These are phyloP conservation scores for Raphidocelis subcapitata DNA, from an alignment of 139 green algal genomes.

Conservation along the genomic window DNA sequence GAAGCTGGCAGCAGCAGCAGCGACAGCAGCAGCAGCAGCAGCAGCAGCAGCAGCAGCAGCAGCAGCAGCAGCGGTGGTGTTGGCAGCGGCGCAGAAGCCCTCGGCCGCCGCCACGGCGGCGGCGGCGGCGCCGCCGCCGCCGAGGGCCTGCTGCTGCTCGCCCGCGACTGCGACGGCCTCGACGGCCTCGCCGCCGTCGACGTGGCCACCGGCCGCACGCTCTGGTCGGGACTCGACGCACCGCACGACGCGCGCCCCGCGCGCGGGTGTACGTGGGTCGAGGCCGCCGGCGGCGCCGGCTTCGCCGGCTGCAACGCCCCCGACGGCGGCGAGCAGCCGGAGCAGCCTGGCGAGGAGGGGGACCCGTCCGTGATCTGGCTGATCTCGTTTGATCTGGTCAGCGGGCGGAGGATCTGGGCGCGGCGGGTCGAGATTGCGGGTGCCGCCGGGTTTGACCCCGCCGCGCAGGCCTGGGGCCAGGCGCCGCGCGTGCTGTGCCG, in stretches of 20 bases:
- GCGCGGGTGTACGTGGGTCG: too few relatives aligned
- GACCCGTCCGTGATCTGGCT: not conserved
- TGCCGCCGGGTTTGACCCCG: not conserved
- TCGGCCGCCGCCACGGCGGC: too few relatives aligned
- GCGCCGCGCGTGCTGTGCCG: not conserved
- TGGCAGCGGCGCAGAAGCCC: too few relatives aligned
- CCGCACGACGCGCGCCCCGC: too few relatives aligned
- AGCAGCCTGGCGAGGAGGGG: too few relatives aligned
- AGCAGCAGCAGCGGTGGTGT: not conserved
- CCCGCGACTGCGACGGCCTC: too few relatives aligned
- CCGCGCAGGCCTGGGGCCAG: constrained; percentile 9
- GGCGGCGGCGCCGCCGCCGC: too few relatives aligned
- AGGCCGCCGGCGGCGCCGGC: too few relatives aligned
- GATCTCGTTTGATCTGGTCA: constrained; percentile 6
- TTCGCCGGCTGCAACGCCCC: too few relatives aligned
- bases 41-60: not conserved
- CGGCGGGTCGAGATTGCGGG: not conserved
- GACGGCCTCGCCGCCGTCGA: not conserved
- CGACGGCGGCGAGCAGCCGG: too few relatives aligned
- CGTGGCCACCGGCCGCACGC: not conserved
- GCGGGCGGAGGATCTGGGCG: constrained; percentile 8
- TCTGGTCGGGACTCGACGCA: not conserved
- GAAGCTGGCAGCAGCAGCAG: not conserved
- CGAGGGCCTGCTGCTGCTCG: too few relatives aligned
- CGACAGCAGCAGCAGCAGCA: not conserved